Evolutionary conservation across 2,329 filamentous ascomycete species (phyloP), one percentile per base, ranked within the genome.

Genomic region (Coniochaeta sp.): DNA sequence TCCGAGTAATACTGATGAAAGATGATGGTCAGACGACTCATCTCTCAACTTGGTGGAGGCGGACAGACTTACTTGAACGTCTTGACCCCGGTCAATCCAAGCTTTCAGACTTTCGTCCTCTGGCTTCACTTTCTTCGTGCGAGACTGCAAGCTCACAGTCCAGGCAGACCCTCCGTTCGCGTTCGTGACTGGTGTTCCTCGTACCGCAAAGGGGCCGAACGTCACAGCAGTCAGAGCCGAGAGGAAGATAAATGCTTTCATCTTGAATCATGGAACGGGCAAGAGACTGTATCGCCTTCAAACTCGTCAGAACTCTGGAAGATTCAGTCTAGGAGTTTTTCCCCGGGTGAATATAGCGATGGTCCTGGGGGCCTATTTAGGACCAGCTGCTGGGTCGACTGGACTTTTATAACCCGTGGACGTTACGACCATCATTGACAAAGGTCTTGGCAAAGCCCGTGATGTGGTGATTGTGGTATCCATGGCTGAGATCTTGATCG

Each of bases 1-100:
- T 63, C 58, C n/a, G 60, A 62, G 40, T 62, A 60, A 62, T 64
- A 67, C 31, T 66, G 64, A 24, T 64, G 6, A n/a, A 6, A 11
- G 24, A 17, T 17, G 26, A n/a, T 6, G 11, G 24, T 52, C 4
- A 52, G 47, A 12, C 24, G 14, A 26, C 14, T 31, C 26, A 11
- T 52, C 47, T 16, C 17, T 31, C 16, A 31, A 6, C 9, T 16
- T n/a, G 47, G 28, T 6, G 12, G 8, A 3, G 5, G 9, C 17
- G 38, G 38, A 36, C 24, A 16, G 24, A 31, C 47, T 52, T n/a
- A 52, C 47, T 14, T 52, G 47, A 12, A 52, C 14, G 26, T 52
- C 47, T 52, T 52, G 47, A 3, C 47, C 47, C 14, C 47, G 47
- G 24, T 52, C 47, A 52, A 52, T 52, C 47, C 47, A 52, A 31